Conservation (phyloP, 805 yeast species). For the Cyberlindnera maritima region DNA sequence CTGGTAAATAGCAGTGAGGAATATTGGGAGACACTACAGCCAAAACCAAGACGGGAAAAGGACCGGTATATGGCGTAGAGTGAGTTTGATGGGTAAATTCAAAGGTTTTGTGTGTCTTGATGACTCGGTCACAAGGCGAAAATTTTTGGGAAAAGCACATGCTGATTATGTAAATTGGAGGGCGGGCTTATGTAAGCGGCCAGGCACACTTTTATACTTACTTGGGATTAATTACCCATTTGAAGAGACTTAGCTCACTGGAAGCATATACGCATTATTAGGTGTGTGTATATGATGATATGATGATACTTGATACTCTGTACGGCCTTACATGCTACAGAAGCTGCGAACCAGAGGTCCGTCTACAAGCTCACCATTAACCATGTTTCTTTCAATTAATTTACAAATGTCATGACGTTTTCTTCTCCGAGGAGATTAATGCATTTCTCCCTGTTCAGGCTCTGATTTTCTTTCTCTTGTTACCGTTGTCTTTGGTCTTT, state of each 20-base stretch:
- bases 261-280: no score
- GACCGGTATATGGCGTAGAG: not conserved
- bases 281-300: no score
- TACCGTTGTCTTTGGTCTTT: constrained; percentile 15
- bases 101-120: not conserved
- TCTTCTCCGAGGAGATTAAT: not conserved
- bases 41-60: not conserved
- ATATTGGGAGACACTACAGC: not conserved
- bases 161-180: not conserved
- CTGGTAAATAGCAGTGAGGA: not conserved
- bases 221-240: no score
- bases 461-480: constrained; percentile 19
- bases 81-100: not conserved
- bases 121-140: constrained; percentile 1
- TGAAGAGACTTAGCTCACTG: no score
- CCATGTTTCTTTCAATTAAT: not conserved
- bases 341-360: no score
- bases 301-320: no score
- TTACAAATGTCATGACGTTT: constrained; percentile 3
- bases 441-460: constrained; percentile 4
- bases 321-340: no score
- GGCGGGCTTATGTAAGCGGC: not conserved
- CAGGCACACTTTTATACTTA: no score
- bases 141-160: constrained; percentile 4
- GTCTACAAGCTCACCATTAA: no score